These are phyloP conservation scores for Alternaria ethzedia DNA, from an alignment of 2,329 filamentous ascomycete genomes.

Conservation along the genomic window DNA sequence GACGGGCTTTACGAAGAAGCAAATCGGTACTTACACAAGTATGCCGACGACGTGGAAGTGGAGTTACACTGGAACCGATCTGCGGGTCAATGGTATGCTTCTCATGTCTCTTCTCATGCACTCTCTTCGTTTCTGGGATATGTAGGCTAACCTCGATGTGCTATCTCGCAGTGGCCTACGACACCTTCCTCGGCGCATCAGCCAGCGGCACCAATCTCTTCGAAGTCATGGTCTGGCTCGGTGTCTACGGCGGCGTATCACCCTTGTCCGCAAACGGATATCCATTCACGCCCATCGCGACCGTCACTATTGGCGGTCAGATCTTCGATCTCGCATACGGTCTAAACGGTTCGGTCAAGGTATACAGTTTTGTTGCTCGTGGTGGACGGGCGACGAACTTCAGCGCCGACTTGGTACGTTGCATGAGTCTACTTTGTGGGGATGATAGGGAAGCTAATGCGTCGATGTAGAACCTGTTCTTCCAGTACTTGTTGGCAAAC, in stretches of 20 bases:
- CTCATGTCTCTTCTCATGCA: rapidly evolving
- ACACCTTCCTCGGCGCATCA: not conserved
- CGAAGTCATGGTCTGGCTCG: not conserved
- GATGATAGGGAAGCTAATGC: not conserved
- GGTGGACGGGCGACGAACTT: not conserved
- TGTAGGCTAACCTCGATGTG: not conserved
- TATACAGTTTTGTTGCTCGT: not conserved
- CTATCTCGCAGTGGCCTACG: not conserved
- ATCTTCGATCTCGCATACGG: not conserved
- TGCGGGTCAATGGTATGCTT: not conserved
- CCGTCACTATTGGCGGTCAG: not conserved
- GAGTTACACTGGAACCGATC: not conserved
- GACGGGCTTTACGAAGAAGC: not conserved
- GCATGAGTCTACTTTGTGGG: not conserved
- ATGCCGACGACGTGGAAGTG: not conserved
- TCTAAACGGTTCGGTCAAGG: not conserved
- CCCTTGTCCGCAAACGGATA: not conserved
- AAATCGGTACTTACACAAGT: not conserved
- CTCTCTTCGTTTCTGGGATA: rapidly evolving
- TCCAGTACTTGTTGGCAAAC: not conserved
- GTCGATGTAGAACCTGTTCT: not conserved
- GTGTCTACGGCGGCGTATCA: not conserved
- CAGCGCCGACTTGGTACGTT: not conserved
- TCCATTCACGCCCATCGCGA: not conserved
- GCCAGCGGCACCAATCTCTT: not conserved